Base-by-base conservation (phyloP, 1,284 basidiomycete species). In the Irpex sp. region DNA sequence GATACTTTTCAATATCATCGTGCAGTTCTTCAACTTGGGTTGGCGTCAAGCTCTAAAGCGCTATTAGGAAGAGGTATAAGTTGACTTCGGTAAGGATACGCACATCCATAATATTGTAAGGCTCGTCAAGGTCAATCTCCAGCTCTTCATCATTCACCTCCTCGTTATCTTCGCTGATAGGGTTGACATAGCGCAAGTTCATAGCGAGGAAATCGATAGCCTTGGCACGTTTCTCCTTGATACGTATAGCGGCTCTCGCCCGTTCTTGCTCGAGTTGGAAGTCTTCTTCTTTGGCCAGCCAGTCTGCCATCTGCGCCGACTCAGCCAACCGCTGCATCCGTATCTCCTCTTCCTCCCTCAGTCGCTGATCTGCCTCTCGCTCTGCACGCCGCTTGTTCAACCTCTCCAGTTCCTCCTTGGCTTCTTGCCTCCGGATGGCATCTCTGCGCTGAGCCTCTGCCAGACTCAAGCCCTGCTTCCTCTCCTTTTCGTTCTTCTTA, bases 121-220 rank as follows among this genome's bases (percentile, higher is more conserved):
- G 97, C 75, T 99, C 97, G 69, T 98, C 96, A 56, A 99, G 85
- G 77, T 99, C 97, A 70, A 98, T 97, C 77, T 99, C 97, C 58
- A 99, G 83, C 11, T 94, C 94, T 44, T 93, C 88, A 64, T 86
- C 80, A 2, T 80, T 85, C 62, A 82, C 80, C 11, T 85, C 85
- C 6, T 92, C 90, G 34, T 88, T 85, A 15, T 89, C 85, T 4
- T 82, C 78, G 6, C 34, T 60, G 57, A 82, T 76, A n/a, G 84
- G 85, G 66, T 86, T 87, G 61, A 93, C 91, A 74, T 95, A 98
- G 65, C 92, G 90, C 61, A 98, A 83, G 73, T 98, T 98, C 71
- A 98, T 85, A 49, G 94, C 93, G 66, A 98, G 78, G 75, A 96
- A 97, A 75, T 98, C 96, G 70, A 98, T 90, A 8, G 96, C 96